Percentiles rank a stretch among this genome's conserved stretches.
These are phyloP conservation scores for Ganoderma sp. DNA, from an alignment of 1,284 basidiomycete species.

Conservation along the genomic window DNA sequence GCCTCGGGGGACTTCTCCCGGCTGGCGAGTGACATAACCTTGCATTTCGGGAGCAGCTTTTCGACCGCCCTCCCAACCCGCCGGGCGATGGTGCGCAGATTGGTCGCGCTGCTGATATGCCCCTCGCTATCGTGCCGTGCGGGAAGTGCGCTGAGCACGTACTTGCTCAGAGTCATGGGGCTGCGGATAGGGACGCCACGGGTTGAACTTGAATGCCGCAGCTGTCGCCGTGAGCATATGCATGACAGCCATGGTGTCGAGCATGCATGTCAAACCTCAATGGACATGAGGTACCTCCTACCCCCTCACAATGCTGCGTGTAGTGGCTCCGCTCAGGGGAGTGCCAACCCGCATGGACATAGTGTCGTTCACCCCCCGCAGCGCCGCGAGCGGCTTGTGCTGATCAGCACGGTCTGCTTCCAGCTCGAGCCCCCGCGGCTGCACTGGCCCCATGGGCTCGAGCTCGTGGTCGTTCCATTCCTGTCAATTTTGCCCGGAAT, in stretches of 20 bases:
- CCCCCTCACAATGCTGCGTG: not conserved
- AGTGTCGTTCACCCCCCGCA: not conserved
- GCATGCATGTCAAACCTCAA: slow-evolving; percentile 10
- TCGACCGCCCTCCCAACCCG: not conserved
- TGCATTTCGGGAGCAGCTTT: not conserved
- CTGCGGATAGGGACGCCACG: not conserved
- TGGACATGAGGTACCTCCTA: not conserved
- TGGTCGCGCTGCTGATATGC: not conserved
- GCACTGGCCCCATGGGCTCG: slow-evolving; percentile 4
- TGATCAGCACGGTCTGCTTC: not conserved
- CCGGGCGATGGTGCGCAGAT: not conserved
- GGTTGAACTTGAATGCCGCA: not conserved
- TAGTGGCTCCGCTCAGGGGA: not conserved
- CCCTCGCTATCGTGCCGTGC: not conserved
- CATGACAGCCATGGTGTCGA: slow-evolving; percentile 2
- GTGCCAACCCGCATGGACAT: not conserved
- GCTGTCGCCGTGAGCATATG: not conserved
- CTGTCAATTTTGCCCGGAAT: not conserved
- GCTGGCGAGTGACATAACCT: not conserved
- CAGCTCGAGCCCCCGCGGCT: slow-evolving; percentile 5
- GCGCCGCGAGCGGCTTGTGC: not conserved
- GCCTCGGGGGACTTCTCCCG: not conserved
- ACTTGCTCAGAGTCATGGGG: not conserved
- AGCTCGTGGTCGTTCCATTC: slow-evolving; percentile 1
- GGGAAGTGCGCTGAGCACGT: not conserved